These are phyloP conservation scores for Guadua angustifolia DNA, from an alignment of 176 grass and related monocot species.

Conservation along the genomic window DNA sequence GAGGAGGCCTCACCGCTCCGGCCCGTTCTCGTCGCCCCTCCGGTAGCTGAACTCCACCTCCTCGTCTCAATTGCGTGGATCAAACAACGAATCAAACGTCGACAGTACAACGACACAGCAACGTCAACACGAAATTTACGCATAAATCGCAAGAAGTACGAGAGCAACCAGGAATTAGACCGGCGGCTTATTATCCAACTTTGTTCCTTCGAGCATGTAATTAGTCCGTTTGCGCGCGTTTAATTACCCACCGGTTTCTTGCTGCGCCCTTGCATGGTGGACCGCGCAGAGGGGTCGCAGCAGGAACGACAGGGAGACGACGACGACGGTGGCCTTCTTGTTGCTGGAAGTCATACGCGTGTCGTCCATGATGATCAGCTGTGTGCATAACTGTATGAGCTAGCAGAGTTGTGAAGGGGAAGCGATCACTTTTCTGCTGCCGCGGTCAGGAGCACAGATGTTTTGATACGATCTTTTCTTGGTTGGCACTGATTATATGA, in stretches of 20 bases:
- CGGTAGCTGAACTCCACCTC: conserved; percentile 66
- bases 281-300: neutral
- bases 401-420: neutral
- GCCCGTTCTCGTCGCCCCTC: conserved; percentile 43
- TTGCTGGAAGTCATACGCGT: neutral
- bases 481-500: too few relatives aligned
- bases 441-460: too few relatives aligned
- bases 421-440: too few relatives aligned
- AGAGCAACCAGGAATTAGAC: neutral
- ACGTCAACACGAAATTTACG: neutral
- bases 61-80: conserved; percentile 37
- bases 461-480: too few relatives aligned
- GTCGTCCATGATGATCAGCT: neutral
- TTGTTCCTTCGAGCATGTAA: neutral
- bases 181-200: too few relatives aligned
- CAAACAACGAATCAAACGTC: neutral
- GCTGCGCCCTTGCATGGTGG: conserved; percentile 23
- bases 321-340: neutral
- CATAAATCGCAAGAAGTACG: neutral
- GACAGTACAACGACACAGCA: neutral
- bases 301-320: neutral
- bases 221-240: neutral
- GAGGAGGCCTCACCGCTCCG: conserved; percentile 61
- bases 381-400: neutral
- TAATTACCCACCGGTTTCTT: conserved; percentile 43